phyloP scores from a whole-genome alignment of 2,329 filamentous ascomycete species.

The Penicillium griseofulvum region DNA sequence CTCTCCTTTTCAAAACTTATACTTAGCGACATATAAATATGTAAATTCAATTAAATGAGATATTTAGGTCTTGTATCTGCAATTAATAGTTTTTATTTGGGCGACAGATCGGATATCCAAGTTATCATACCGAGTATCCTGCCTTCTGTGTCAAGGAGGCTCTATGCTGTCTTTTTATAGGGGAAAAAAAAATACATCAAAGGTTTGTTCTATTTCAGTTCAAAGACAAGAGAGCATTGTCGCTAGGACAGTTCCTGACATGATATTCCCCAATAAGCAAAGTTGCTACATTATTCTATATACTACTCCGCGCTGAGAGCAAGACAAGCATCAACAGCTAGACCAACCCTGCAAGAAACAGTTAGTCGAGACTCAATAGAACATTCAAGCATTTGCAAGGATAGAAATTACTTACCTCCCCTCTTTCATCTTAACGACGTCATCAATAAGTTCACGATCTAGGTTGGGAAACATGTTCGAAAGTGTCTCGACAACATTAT shows the following conservation, averaged over 20 bases:
- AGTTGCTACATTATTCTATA: slow-evolving; percentile 13
- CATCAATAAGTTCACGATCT: slow-evolving; percentile 90
- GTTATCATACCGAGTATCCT: too few relatives aligned
- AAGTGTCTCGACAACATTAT: slow-evolving; percentile 88
- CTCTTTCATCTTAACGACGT: slow-evolving; percentile 94
- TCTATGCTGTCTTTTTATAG: not conserved
- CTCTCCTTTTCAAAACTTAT: not conserved
- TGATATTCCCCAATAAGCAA: slow-evolving; percentile 2
- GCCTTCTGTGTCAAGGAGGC: not conserved
- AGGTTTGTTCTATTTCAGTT: not conserved
- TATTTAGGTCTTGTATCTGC: not conserved
- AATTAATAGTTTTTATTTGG: not conserved
- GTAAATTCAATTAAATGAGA: not conserved
- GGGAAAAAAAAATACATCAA: not conserved
- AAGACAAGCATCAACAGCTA: slow-evolving; percentile 83
- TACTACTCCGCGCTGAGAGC: slow-evolving; percentile 57
- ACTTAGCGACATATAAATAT: not conserved
- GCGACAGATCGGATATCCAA: not conserved
- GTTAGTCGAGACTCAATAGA: slow-evolving; percentile 9
- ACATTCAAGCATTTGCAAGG: not conserved
- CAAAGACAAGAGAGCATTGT: not conserved
- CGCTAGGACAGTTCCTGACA: not conserved
- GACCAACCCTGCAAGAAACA: slow-evolving; percentile 61
- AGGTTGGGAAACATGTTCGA: slow-evolving; percentile 96
- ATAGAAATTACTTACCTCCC: slow-evolving; percentile 65